Base-by-base conservation (phyloP, 2,329 filamentous ascomycete species). In the Hypoxylon sp. region DNA sequence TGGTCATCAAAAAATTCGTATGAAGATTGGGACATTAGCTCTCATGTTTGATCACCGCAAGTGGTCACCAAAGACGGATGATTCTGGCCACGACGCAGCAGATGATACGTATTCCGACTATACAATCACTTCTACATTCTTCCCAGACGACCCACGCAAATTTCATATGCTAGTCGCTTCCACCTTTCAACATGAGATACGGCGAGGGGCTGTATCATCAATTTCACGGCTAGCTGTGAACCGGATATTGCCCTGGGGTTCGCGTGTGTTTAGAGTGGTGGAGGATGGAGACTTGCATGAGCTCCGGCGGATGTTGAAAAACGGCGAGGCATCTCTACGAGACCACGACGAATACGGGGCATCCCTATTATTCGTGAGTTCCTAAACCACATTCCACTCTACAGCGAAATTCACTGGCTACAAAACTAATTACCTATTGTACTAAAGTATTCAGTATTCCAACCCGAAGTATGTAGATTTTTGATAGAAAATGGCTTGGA, bases 81-180 rank as follows among this genome's bases (percentile, higher is more conserved):
- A 39, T 0, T 9, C 50, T 4, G 4, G 11, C 13, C 10, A 9
- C 1, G 10, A 39, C 24, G 8, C 3, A 3, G 2, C 19, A n/a
- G 50, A 37, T 17, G 35, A 37, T 1, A 8, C 33, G 0, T 39
- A 53, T 37, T 53, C 50, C 9, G 31, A 39, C 31, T 53, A 53
- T n/a, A n/a, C 31, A 6, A 53, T 37, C 13, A 24, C 50, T 24
- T 37, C 8, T 11, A 53, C 31, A 2, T 53, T 52, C 29, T 52
- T 52, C 2, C 48, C 48, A 13, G 19, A 52, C n/a, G 48, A 52
- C n/a, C 48, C 48, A 35, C 48, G 14, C 31, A 35, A 6, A 10
- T 52, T 35, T 52, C 48, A 52, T 35, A 52, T 52, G 48, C 8
- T 35, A 35, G 29, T 22, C 5, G 48, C 29, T 22, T 52, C 48